Base-by-base conservation (phyloP, 1,139 yeast genomes). In the Candida sojae region DNA sequence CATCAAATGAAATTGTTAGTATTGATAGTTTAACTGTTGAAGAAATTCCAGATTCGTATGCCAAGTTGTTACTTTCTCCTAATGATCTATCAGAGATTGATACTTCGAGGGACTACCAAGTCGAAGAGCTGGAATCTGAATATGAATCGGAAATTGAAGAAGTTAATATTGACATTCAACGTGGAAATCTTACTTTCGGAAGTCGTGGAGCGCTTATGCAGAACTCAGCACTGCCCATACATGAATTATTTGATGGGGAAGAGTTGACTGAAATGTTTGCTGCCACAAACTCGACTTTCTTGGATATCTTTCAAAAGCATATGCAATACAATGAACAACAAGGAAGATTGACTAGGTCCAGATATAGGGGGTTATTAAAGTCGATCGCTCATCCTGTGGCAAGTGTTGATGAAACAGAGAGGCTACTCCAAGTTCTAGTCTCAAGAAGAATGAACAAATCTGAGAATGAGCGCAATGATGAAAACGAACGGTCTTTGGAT, bases 71-170 rank as follows among this genome's bases (percentile, higher is more conserved):
- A 3, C 52, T 69, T 5, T 60, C 60, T 29, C 68, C 67, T 3
- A 58, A 55, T 1, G 63, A 68, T 7, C 54, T 80, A 23, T 67
- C 79, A 1, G 84, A 80, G 11, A 57, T 64, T 7, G 88, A 83
- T 55, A 60, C 63, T 28, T 80, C 85, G 0, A 68, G 55, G 1
- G 83, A 80, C 53, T 80, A 68, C 48, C 55, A 41, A 13, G 55
- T 52, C n/a, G 43, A 35, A 12, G 40, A 29, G n/a, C 43, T 46
- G 46, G 53, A 53, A 39, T 47, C 49, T 51, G 29, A 50, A 64
- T 2, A 46, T 63, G 43, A 59, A 50, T 17, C 59, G 62, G 29
- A 58, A 62, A 9, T 42, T 53, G 35, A 57, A 58, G 47, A 57
- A 33, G 47, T 39, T 10, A 41, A 37, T 23, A 13, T 6, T 3